Evolutionary conservation across 176 grass and related monocot species (phyloP), one percentile per base, ranked within the genome.

Genomic region (Aegilops longissima): DNA sequence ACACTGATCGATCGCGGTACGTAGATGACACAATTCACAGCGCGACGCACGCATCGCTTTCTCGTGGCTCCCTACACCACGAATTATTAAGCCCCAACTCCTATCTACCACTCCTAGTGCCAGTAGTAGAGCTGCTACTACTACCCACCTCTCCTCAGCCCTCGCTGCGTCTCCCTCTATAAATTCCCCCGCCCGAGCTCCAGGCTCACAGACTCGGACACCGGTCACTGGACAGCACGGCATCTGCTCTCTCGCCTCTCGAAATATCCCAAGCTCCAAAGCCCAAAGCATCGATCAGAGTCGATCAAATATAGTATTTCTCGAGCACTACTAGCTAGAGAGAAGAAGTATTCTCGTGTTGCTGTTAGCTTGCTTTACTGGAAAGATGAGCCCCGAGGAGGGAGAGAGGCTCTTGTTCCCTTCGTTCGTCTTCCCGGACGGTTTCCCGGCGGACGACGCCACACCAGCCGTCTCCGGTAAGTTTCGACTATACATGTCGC

Each of bases 321-420:
- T 44, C 42, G 42, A 83, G 73, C 66, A 79, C 67, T 21, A 79
- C 67, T 21, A 30, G 54, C 10, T 49, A 72, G 13, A 66, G 21
- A 70, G 34, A 36, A 36, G 36, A 27, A 21, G 44, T 62, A 78
- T 24, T 59, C 64, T 31, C 40, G 80, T 69, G 75, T 54, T 34
- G 58, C 14, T 61, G 61, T 67, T 76, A 35, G 33, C 36, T 20
- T 66, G 7, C 14, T 76, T 52, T 59, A 39, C n/a, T 27, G 18
- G 47, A 73, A 56, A 54, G 34, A 90, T 93, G 93, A 89, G 77
- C 72, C 69, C 47, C 36, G 77, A 65, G n/a, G 86, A 90, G 47
- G 93, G 90, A 2, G 93, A 93, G 81, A 80, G 86, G 70, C 44
- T 95, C 67, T 13, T 92, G 73, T 89, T 95, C 70, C 79, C 81